phyloP scores from a whole-genome alignment of 805 yeast genomes.

The Wickerhamiella slavikovae region DNA sequence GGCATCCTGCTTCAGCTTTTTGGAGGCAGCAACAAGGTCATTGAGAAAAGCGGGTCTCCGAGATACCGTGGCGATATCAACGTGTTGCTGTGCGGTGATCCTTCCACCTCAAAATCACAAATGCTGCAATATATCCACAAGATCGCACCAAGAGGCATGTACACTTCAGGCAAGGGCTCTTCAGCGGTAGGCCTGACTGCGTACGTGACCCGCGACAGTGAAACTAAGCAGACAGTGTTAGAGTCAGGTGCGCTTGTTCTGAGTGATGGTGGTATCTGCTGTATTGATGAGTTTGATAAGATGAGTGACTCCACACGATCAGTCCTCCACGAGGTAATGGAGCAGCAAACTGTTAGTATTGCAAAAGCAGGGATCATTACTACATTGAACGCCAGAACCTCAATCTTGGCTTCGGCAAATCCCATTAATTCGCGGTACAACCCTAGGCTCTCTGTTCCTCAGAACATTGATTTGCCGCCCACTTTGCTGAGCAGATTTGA shows the following conservation, averaged over 20 bases:
- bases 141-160: conserved; percentile 94
- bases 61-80: conserved; percentile 92
- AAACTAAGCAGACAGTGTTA: conserved; percentile 77
- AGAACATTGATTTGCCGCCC: conserved; percentile 91
- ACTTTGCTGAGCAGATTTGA: conserved; percentile 90
- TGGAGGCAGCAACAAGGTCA: conserved; percentile 85
- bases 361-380: conserved; percentile 98
- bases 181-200: conserved; percentile 99
- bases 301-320: conserved; percentile 90
- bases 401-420: conserved; percentile 88
- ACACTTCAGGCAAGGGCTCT: conserved; percentile 96
- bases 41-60: conserved; percentile 62
- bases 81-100: conserved; percentile 86
- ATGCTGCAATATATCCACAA: conserved; percentile 85
- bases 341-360: conserved; percentile 93
- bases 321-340: conserved; percentile 96
- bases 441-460: conserved; percentile 85
- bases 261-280: conserved; percentile 96
- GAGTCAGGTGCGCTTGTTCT: conserved; percentile 93
- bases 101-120: conserved; percentile 94
- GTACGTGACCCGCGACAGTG: conserved; percentile 82
- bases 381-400: conserved; percentile 87
- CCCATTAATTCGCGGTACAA: conserved; percentile 92
- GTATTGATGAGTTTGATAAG: conserved; percentile 96
- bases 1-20: conserved; percentile 83